Conservation (phyloP, 1,284 basidiomycete genomes). For the Gomphus sp. region DNA sequence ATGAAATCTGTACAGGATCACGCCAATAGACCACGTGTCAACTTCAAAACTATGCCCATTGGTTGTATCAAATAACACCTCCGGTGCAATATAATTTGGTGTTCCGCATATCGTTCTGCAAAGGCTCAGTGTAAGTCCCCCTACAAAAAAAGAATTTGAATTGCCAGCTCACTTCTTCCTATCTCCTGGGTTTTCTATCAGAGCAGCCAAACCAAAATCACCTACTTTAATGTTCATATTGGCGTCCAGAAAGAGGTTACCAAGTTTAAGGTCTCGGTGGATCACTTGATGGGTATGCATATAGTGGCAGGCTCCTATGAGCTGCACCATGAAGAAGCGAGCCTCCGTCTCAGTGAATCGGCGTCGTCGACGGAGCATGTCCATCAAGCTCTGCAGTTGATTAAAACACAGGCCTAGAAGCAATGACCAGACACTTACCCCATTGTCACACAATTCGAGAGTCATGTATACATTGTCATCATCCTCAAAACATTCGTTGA, state of each 20-base stretch:
- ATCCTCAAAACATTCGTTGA: slow-evolving; percentile 95
- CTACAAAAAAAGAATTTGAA: background rate
- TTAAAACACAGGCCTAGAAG: background rate
- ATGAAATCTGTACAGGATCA: slow-evolving; percentile 53
- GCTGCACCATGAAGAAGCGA: slow-evolving; percentile 88
- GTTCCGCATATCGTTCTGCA: slow-evolving; percentile 89
- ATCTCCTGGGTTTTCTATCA: slow-evolving; percentile 94
- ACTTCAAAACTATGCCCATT: slow-evolving; percentile 98
- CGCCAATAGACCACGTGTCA: slow-evolving; percentile 96
- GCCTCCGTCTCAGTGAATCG: slow-evolving; percentile 91
- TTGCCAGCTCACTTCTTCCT: slow-evolving; percentile 67
- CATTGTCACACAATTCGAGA: slow-evolving; percentile 86
- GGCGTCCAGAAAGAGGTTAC: slow-evolving; percentile 88
- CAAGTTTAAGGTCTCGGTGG: slow-evolving; percentile 92
- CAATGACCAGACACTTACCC: slow-evolving; percentile 29
- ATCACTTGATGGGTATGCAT: slow-evolving; percentile 96
- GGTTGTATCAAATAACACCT: slow-evolving; percentile 92
- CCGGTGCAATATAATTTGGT: slow-evolving; percentile 98
- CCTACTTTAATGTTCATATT: slow-evolving; percentile 96
- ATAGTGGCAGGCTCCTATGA: slow-evolving; percentile 93
- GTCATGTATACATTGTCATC: slow-evolving; percentile 95
- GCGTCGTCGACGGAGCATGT: slow-evolving; percentile 82
- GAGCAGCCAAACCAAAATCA: slow-evolving; percentile 93
- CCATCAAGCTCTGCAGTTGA: slow-evolving; percentile 55
- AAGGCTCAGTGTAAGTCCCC: background rate